Base-by-base conservation (phyloP, 2,329 filamentous ascomycete species). In the Monosporascus ibericus region DNA sequence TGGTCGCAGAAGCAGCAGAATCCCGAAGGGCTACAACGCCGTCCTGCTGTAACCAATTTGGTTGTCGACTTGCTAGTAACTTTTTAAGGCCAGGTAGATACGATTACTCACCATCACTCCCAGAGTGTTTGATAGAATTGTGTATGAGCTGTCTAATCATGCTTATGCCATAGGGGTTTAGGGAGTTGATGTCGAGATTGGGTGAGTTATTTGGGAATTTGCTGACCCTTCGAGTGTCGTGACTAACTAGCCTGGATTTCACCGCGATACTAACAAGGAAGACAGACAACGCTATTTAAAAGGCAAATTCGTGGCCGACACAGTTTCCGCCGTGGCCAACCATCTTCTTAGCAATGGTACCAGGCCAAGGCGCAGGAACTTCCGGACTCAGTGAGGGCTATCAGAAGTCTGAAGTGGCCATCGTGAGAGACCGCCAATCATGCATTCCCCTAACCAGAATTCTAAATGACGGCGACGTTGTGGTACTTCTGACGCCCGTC, bases 401-500 rank as follows among this genome's bases (percentile, higher is more conserved):
- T 61, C 56, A 58, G 54, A 62, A 61, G 53, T 54, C 64, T 50
- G 60, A 62, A 56, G 61, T 61, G 54, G 56, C 62, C 52, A 57
- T 65, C 30, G 53, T 65, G 48, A 63, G 60, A 56, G 62, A 66
- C 53, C 55, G 59, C 47, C 64, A 65, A 57, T 65, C 70, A 44
- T 76, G 72, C 61, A 66, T 84, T 18, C 75, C 77, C 15, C 65
- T 81, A 44, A 68, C 70, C 44, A 75, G 67, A 51, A 65, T 72
- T 30, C 70, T 83, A 25, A 63, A 60, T 39, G 71, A 78, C 47
- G 72, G 74, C 50, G 78, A 82, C 58, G 66, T 80, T n/a, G 70
- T 86, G n/a, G 71, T 87, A 48, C 76, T 85, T 47, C 67, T 86
- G 36, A 84, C 84, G 6, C 82, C 83, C 1, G 75, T 78, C 25